Conservation (phyloP, 1,139 yeast species). For the Taphrina flavorubra region DNA sequence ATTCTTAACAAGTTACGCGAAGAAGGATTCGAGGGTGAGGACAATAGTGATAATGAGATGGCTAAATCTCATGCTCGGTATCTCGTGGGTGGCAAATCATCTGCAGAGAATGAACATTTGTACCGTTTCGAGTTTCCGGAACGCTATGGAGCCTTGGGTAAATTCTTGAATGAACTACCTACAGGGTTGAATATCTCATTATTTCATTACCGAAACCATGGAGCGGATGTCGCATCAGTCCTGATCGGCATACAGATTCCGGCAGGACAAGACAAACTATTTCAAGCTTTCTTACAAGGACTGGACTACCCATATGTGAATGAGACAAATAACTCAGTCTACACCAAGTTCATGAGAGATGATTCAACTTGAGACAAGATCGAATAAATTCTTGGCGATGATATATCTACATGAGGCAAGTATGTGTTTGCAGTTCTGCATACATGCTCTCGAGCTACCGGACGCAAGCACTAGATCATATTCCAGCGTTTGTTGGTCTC, state of each 20-base stretch:
- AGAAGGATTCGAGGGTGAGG: slow-evolving; percentile 57
- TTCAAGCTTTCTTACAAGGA: slow-evolving; percentile 69
- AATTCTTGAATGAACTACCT: slow-evolving; percentile 72
- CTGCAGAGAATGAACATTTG: slow-evolving; percentile 72
- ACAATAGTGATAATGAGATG: slow-evolving; percentile 87
- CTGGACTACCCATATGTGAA: slow-evolving; percentile 79
- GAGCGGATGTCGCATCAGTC: slow-evolving; percentile 91
- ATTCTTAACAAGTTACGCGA: slow-evolving; percentile 36
- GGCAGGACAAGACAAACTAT: slow-evolving; percentile 65
- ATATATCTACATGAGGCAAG: too few relatives aligned
- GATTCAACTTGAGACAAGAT: background rate
- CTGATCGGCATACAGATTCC: slow-evolving; percentile 90
- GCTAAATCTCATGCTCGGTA: slow-evolving; percentile 97
- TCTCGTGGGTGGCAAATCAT: slow-evolving; percentile 85
- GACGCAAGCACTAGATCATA: too few relatives aligned
- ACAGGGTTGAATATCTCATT: slow-evolving; percentile 88
- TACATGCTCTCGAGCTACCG: too few relatives aligned
- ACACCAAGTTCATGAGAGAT: slow-evolving; percentile 48
- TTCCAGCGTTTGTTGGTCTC: too few relatives aligned
- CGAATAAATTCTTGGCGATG: too few relatives aligned
- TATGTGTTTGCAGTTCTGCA: too few relatives aligned
- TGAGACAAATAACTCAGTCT: slow-evolving; percentile 83
- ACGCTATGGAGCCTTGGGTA: slow-evolving; percentile 89
- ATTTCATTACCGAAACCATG: slow-evolving; percentile 96
- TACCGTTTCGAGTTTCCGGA: slow-evolving; percentile 94